phyloP scores from a whole-genome alignment of 176 grass and related monocot species.

The Pontederia paniculata region DNA sequence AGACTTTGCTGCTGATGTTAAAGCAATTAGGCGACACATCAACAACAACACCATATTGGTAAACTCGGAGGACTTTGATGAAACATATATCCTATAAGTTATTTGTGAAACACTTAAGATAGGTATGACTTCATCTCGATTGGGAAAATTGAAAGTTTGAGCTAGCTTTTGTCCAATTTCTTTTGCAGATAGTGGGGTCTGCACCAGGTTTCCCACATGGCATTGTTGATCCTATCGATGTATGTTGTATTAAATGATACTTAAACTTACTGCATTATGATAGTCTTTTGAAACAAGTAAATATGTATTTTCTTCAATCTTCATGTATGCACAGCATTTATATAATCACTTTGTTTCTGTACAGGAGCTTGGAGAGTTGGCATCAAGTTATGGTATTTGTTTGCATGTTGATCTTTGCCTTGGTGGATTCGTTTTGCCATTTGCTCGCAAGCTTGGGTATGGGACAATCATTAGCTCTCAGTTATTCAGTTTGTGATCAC shows the following conservation, averaged over 20 bases:
- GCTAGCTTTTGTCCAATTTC: conserved; percentile 18
- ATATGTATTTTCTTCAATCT: not conserved
- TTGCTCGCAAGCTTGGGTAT: conserved; percentile 91
- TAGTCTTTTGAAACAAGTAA: not conserved
- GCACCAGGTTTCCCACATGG: conserved; percentile 96
- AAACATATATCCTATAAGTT: too few relatives aligned
- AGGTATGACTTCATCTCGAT: too few relatives aligned
- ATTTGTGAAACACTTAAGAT: too few relatives aligned
- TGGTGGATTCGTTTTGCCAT: conserved; percentile 93
- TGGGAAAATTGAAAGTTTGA: not conserved
- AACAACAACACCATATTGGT: conserved; percentile 95
- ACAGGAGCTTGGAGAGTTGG: conserved; percentile 85
- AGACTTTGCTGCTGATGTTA: conserved; percentile 89
- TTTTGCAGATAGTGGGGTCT: conserved; percentile 73
- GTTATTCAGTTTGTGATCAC: not conserved
- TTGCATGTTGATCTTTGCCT: conserved; percentile 97
- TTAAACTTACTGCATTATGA: not conserved
- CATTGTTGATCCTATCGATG: conserved; percentile 89
- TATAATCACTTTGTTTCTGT: conserved; percentile 4
- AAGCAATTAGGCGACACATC: conserved; percentile 76
- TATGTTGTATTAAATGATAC: conserved; percentile 21
- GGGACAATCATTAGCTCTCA: not conserved
- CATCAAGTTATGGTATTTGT: conserved; percentile 81
- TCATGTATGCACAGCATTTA: not conserved
- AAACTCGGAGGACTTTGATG: not conserved